Conservation (phyloP, 176 grass and related monocot genomes). For the Alopecurus myosuroides region DNA sequence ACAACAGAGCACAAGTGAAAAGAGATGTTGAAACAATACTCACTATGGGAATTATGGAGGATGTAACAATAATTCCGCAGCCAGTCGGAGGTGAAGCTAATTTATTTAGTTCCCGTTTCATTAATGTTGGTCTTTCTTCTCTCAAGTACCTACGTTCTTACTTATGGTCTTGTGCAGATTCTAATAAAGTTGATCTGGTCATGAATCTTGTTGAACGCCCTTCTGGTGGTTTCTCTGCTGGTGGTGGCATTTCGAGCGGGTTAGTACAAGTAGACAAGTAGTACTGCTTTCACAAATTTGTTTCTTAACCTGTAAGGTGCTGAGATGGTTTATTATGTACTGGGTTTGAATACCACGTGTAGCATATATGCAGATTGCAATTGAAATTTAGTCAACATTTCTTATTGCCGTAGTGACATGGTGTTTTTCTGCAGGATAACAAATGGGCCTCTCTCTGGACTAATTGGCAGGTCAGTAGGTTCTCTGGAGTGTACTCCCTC, state of each 20-base stretch:
- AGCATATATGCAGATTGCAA: neutral
- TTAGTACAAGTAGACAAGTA: slow-evolving; percentile 35
- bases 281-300: neutral
- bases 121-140: neutral
- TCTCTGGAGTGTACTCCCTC: neutral
- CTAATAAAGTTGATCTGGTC: slow-evolving; percentile 90
- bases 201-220: slow-evolving; percentile 99
- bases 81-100: slow-evolving; percentile 63
- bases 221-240: slow-evolving; percentile 97
- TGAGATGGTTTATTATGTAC: neutral
- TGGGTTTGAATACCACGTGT: neutral
- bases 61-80: slow-evolving; percentile 93
- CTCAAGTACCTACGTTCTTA: neutral
- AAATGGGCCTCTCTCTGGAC: slow-evolving; percentile 93
- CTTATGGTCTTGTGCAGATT: slow-evolving; percentile 58
- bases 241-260: slow-evolving; percentile 98
- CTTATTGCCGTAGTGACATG: neutral
- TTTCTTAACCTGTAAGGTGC: slow-evolving; percentile 2
- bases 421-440: slow-evolving; percentile 73
- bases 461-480: slow-evolving; percentile 85
- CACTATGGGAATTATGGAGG: slow-evolving; percentile 99
- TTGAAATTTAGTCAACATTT: neutral
- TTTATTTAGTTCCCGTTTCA: slow-evolving; percentile 26
- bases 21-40: slow-evolving; percentile 98
- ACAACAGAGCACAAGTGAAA: slow-evolving; percentile 83